Base-by-base conservation (phyloP, 1,284 basidiomycete species). In the Amylostereum chailletii region DNA sequence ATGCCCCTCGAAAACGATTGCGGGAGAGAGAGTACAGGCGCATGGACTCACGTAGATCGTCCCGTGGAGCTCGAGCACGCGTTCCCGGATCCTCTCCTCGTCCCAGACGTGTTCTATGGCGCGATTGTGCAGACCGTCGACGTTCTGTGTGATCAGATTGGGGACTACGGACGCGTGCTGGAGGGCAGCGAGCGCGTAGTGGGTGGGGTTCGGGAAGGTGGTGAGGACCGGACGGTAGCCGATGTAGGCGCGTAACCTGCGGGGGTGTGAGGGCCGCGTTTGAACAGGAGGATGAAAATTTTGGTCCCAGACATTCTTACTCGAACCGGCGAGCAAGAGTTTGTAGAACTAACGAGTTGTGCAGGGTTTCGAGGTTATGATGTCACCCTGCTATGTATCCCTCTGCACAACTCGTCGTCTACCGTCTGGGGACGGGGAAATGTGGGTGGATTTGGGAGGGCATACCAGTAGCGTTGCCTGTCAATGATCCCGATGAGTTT, bases 61-160 rank as follows among this genome's bases (percentile, higher is more conserved):
- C 26, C 93, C 94, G 64, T 97, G 93, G 6, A 97, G 74, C 62
- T 95, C 91, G 32, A 95, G 70, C 47, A 94, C 83, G 7, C 66
- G 66, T 34, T 71, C 58, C 36, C 72, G 62, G 47, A 74, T 63
- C 38, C 55, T 62, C 4, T 59, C 46, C n/a, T 65, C 57, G 49
- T 67, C 60, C 67, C 65, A 71, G 26, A 67, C 58, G 47, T 60
- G 67, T 54, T 61, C 60, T 42, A 83, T 63, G 31, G 83, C 86
- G 67, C 91, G 91, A 46, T 82, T 81, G 60, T 94, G 92, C 9
- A 95, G 76, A 5, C 91, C 91, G 60, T 96, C 94, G 5, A 96
- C 92, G 58, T 94, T 95, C 64, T 95, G 92, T 0, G 94, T 96
- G 50, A 96, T 83, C 30, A 93, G 65, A n/a, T 71, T 70, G 5